Evolutionary conservation across 2,329 filamentous ascomycete species (phyloP).

Genomic region (Arthrobotrys sphaeroides): DNA sequence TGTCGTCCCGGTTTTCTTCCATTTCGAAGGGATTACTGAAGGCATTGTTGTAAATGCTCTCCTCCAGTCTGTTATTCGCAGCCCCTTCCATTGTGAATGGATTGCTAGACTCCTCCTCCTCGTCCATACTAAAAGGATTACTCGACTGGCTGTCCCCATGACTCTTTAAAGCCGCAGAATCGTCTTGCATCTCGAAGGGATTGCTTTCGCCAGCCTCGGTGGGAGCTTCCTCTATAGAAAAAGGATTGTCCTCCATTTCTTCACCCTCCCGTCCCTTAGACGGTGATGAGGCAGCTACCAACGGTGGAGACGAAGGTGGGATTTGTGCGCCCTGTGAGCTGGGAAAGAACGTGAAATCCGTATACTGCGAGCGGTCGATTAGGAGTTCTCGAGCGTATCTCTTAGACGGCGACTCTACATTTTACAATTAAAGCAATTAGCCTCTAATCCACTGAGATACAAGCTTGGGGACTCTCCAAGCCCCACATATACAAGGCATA

Average conservation of each 20-base stretch:
- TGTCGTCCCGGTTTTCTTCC: constrained; percentile 38
- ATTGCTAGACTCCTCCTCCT: neutral
- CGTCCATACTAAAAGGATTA: constrained; percentile 17
- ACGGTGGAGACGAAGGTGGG: constrained; percentile 30
- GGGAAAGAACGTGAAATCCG: constrained; percentile 40
- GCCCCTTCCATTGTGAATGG: constrained; percentile 16
- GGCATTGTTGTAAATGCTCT: constrained; percentile 39
- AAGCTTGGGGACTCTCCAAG: no score
- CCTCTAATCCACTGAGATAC: no score
- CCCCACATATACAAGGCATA: no score
- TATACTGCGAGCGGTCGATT: constrained; percentile 38
- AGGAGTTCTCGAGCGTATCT: constrained; percentile 54
- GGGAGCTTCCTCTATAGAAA: constrained; percentile 26
- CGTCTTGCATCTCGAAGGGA: constrained; percentile 35
- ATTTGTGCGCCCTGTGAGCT: constrained; percentile 41
- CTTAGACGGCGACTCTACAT: constrained; percentile 56
- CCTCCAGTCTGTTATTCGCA: neutral
- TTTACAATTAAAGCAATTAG: constrained; percentile 62
- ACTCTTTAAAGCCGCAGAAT: neutral
- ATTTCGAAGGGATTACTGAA: constrained; percentile 39
- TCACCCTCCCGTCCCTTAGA: neutral
- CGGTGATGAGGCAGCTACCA: constrained; percentile 9
- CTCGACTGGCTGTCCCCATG: neutral
- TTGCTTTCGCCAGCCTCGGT: constrained; percentile 13
- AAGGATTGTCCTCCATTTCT: constrained; percentile 36